A percentile compares a stretch with the other conserved stretches of the same genome.
Evolutionary conservation across 192 early-diverging fungal genomes (phyloP).

Genomic region (Linnemannia hyalina): DNA sequence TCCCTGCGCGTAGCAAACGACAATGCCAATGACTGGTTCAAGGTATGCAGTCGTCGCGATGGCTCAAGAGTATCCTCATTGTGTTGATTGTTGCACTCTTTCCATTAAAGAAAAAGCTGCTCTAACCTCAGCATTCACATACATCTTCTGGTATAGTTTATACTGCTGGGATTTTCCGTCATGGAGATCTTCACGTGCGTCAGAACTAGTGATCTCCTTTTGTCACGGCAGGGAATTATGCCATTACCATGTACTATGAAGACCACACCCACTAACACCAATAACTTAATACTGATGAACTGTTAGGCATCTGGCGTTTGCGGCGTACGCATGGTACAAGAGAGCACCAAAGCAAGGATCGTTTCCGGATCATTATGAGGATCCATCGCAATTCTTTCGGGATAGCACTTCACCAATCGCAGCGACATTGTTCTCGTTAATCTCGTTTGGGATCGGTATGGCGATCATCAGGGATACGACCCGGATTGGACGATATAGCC

Average conservation of each 20-base stretch:
- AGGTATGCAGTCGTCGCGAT: conserved; percentile 2
- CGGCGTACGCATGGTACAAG: conserved; percentile 15
- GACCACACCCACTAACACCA: background rate
- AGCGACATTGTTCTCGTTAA: conserved; percentile 28
- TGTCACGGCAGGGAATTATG: background rate
- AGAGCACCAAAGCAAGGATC: background rate
- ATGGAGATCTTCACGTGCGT: conserved; percentile 36
- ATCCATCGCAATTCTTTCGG: conserved; percentile 13
- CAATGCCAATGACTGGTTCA: conserved; percentile 34
- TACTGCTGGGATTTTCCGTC: conserved; percentile 31
- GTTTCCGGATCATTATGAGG: conserved; percentile 1
- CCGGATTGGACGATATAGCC: conserved; percentile 6
- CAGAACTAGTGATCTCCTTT: background rate
- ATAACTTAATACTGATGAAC: background rate
- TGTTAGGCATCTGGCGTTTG: conserved; percentile 32
- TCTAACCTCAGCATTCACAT: background rate
- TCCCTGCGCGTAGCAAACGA: conserved; percentile 37
- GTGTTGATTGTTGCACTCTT: background rate
- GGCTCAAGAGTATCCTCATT: background rate
- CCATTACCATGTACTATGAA: background rate
- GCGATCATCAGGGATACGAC: conserved; percentile 27
- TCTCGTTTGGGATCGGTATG: conserved; percentile 44
- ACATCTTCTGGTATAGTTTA: background rate
- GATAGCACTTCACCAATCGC: conserved; percentile 20
- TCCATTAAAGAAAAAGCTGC: background rate